These are phyloP conservation scores for Marasmius tenuissimus DNA, from an alignment of 1,284 basidiomycete species.

Conservation along the genomic window DNA sequence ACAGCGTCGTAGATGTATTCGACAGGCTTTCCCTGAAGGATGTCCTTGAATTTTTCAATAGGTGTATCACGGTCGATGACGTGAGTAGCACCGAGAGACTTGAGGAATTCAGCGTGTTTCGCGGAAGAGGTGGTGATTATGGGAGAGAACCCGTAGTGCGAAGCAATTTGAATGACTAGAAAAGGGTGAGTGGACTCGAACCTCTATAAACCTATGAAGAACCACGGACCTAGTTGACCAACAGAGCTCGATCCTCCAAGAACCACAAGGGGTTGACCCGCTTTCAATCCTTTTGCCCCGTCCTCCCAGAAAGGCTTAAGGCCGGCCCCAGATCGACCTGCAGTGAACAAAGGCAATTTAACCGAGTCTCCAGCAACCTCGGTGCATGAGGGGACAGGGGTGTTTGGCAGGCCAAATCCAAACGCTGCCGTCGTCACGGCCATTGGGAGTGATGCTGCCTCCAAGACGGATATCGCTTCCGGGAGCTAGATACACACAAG, in stretches of 20 bases:
- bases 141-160: slow-evolving; percentile 33
- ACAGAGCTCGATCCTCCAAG: slow-evolving; percentile 26
- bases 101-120: slow-evolving; percentile 32
- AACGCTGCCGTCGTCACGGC: neutral
- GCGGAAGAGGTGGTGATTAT: slow-evolving; percentile 40
- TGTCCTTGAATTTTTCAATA: neutral
- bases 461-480: slow-evolving; percentile 19
- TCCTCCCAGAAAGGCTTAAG: slow-evolving; percentile 28
- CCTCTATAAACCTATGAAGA: no score
- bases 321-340: slow-evolving; percentile 27
- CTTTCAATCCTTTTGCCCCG: slow-evolving; percentile 28
- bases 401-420: neutral
- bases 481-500: neutral
- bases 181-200: no score
- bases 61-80: slow-evolving; percentile 28
- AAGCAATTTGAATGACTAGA: neutral
- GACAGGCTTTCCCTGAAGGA: neutral
- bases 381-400: neutral
- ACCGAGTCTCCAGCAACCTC: slow-evolving; percentile 7
- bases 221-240: slow-evolving; percentile 27
- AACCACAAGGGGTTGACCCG: slow-evolving; percentile 21
- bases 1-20: slow-evolving; percentile 2
- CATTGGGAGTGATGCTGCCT: slow-evolving; percentile 20
- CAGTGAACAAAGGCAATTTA: slow-evolving; percentile 32
- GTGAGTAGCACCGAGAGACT: slow-evolving; percentile 40